Percentiles rank a stretch among this genome's conserved stretches.
Evolutionary conservation across 805 yeast genomes (phyloP).

Genomic region (Lachancea lanzarotensis): DNA sequence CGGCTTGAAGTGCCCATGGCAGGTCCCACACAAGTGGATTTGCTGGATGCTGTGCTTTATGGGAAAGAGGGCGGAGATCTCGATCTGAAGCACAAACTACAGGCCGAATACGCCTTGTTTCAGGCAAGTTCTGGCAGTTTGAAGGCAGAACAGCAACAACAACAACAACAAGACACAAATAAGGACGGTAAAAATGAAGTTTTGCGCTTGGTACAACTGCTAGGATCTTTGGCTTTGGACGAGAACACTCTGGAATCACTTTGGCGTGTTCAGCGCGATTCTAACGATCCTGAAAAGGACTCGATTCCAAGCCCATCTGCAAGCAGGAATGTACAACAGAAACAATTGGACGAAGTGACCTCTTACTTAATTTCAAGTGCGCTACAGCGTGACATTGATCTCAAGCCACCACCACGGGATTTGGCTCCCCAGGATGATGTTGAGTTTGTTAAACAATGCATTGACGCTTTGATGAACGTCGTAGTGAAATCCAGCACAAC

Average conservation of each 20-base stretch:
- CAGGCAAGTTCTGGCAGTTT: conserved; percentile 10
- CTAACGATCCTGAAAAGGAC: background rate
- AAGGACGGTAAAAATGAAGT: background rate
- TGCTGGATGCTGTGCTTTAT: conserved; percentile 23
- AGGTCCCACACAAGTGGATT: conserved; percentile 20
- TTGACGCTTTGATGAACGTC: conserved; percentile 19
- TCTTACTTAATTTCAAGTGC: conserved; percentile 28
- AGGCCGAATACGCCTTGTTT: conserved; percentile 26
- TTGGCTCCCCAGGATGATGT: conserved; percentile 8
- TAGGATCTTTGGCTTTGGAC: conserved; percentile 1
- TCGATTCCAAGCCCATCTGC: conserved; percentile 1
- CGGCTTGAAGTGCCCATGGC: conserved; percentile 2
- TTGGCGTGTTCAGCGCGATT: background rate
- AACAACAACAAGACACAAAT: background rate
- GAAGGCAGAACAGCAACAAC: background rate
- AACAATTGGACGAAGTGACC: conserved; percentile 22
- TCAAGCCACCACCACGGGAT: conserved; percentile 20
- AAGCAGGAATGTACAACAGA: conserved; percentile 4
- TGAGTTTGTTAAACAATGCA: conserved; percentile 26
- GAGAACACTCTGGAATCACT: background rate
- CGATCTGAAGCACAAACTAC: conserved; percentile 26
- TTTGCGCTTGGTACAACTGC: background rate
- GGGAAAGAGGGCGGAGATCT: conserved; percentile 13
- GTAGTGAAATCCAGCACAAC: too few species aligned
- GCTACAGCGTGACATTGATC: conserved; percentile 24